Percentiles rank a stretch among this genome's conserved stretches.
Evolutionary conservation across 495 filamentous ascomycete genomes (phyloP).

Genomic region (Neurospora sp.): DNA sequence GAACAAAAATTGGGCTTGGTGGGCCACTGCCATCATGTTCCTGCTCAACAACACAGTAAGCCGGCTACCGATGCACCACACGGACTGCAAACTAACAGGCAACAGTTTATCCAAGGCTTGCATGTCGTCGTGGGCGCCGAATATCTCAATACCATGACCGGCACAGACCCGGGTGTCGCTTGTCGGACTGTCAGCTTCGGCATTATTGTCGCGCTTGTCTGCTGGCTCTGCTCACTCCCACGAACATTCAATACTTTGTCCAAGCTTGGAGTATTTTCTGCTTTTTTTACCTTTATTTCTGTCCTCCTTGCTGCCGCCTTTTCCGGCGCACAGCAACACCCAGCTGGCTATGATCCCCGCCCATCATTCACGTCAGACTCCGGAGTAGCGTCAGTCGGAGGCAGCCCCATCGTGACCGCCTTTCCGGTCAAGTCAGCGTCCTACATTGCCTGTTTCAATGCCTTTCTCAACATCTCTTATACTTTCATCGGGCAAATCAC

Average conservation of each 20-base stretch:
- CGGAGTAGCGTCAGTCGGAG: conserved; percentile 28
- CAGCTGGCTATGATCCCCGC: conserved; percentile 46
- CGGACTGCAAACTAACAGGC: conserved; percentile 4
- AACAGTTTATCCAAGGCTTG: conserved; percentile 39
- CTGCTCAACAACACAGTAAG: conserved; percentile 87
- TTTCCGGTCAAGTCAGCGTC: conserved; percentile 61
- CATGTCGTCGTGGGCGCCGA: conserved; percentile 71
- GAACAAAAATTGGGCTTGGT: conserved; percentile 70
- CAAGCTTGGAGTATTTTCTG: conserved; percentile 62
- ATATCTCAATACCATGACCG: conserved; percentile 76
- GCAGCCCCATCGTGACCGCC: conserved; percentile 52
- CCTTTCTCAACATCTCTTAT: conserved; percentile 84
- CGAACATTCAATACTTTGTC: conserved; percentile 72
- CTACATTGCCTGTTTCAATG: conserved; percentile 68
- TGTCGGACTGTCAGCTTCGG: conserved; percentile 61
- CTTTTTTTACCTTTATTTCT: conserved; percentile 77
- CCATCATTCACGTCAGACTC: conserved; percentile 25
- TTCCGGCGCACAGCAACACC: conserved; percentile 59
- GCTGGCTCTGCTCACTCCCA: conserved; percentile 66
- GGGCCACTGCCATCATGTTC: conserved; percentile 78
- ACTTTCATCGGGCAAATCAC: conserved; percentile 93
- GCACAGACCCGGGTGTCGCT: conserved; percentile 41
- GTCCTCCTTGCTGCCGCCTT: conserved; percentile 74
- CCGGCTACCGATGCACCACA: conserved; percentile 33
- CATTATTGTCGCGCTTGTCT: conserved; percentile 57